A percentile compares a stretch with the other conserved stretches of the same genome.
These are phyloP conservation scores for Pseudogymnoascus destructans DNA, from an alignment of 2,329 filamentous ascomycete genomes.

Conservation along the genomic window DNA sequence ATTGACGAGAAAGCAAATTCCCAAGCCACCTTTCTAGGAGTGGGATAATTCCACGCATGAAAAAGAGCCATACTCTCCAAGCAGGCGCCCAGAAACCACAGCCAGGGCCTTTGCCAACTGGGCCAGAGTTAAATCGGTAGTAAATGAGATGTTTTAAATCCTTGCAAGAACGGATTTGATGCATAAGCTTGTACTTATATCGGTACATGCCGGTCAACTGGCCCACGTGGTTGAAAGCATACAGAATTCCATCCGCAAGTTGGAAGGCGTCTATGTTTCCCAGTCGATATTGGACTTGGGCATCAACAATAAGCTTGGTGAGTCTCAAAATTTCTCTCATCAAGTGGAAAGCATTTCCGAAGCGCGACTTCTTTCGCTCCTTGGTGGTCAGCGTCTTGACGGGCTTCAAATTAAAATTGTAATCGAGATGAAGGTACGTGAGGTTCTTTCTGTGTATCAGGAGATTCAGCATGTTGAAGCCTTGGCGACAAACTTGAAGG, in stretches of 20 bases:
- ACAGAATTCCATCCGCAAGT: conserved; percentile 94
- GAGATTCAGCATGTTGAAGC: conserved; percentile 98
- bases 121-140: conserved; percentile 94
- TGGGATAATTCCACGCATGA: conserved; percentile 97
- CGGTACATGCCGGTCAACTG: conserved; percentile 99
- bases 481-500: conserved; percentile 92
- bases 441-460: conserved; percentile 97
- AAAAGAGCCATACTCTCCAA: conserved; percentile 98
- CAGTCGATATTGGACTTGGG: conserved; percentile 91
- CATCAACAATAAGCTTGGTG: conserved; percentile 96
- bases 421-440: conserved; percentile 95
- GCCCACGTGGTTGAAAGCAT: conserved; percentile 97
- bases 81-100: conserved; percentile 99
- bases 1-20: conserved; percentile 90
- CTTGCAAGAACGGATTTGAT: conserved; percentile 97
- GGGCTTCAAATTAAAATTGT: conserved; percentile 98
- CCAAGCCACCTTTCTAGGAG: conserved; percentile 94
- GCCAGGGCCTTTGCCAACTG: conserved; percentile 91
- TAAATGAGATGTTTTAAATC: conserved; percentile 98
- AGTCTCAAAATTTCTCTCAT: conserved; percentile 95
- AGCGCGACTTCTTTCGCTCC: conserved; percentile 97
- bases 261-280: conserved; percentile 99
- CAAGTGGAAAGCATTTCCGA: conserved; percentile 96
- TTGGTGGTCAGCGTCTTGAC: conserved; percentile 98
- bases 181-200: conserved; percentile 99